phyloP scores from a whole-genome alignment of 2,329 filamentous ascomycete species.

The Penicillium sp. region DNA sequence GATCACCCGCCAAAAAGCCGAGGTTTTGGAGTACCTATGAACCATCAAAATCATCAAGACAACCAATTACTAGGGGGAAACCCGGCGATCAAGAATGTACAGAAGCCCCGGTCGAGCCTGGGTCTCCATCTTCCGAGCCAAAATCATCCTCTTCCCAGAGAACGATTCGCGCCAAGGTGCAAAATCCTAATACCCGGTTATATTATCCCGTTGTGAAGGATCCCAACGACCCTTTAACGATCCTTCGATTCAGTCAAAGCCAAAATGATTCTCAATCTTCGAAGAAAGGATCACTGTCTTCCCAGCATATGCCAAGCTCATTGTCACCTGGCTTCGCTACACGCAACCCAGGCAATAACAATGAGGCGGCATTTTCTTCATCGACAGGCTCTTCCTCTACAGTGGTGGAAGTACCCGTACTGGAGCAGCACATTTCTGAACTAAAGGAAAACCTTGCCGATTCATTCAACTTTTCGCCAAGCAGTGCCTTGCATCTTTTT shows the following conservation, averaged over 20 bases:
- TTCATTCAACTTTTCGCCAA: slow-evolving; percentile 30
- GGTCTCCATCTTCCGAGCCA: slow-evolving; percentile 18
- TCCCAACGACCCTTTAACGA: slow-evolving; percentile 63
- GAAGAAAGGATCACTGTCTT: slow-evolving; percentile 38
- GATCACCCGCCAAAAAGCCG: slow-evolving; percentile 8
- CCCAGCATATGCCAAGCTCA: slow-evolving; percentile 11
- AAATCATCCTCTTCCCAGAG: slow-evolving; percentile 27
- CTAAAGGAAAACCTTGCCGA: slow-evolving; percentile 24
- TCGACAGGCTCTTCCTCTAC: slow-evolving; percentile 23
- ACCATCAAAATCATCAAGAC: background rate
- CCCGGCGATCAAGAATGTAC: slow-evolving; percentile 1
- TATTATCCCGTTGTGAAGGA: slow-evolving; percentile 78
- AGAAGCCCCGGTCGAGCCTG: slow-evolving; percentile 5
- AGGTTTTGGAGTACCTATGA: slow-evolving; percentile 13
- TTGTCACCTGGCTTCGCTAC: slow-evolving; percentile 5
- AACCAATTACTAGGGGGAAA: background rate
- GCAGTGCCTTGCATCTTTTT: slow-evolving; percentile 27
- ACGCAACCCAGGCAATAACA: slow-evolving; percentile 4
- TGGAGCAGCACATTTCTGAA: slow-evolving; percentile 21
- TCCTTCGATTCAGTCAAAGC: slow-evolving; percentile 69
- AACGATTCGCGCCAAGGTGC: slow-evolving; percentile 28
- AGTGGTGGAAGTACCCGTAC: slow-evolving; percentile 1
- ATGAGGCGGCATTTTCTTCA: slow-evolving; percentile 13
- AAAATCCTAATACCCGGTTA: slow-evolving; percentile 48
- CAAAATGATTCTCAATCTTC: slow-evolving; percentile 59